These are phyloP conservation scores for Proliferodiscus dingleyae DNA, from an alignment of 2,329 filamentous ascomycete genomes.

Conservation along the genomic window DNA sequence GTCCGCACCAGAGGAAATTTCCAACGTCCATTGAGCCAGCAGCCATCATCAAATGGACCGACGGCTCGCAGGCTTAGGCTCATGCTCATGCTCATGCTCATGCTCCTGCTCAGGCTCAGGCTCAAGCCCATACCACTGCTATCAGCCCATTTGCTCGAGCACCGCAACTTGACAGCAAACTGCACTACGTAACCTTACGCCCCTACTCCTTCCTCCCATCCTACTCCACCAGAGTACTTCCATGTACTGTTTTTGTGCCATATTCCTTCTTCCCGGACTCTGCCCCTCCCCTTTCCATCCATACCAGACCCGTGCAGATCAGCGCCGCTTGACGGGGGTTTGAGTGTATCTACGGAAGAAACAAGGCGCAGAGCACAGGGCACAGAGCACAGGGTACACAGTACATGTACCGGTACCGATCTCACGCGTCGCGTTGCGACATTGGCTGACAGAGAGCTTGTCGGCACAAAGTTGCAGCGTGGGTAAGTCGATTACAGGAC, in stretches of 20 bases:
- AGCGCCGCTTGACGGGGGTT: too few species aligned
- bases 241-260: too few species aligned
- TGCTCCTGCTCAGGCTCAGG: too few species aligned
- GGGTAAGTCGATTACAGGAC: slow-evolving; percentile 1
- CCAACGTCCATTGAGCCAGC: slow-evolving; percentile 4
- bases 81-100: too few species aligned
- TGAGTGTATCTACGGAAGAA: too few species aligned
- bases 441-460: not conserved
- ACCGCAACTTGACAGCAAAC: not conserved
- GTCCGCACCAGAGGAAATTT: slow-evolving; percentile 1
- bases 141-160: too few species aligned
- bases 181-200: not conserved
- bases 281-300: not conserved
- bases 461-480: not conserved
- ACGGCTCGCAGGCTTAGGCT: slow-evolving; percentile 4
- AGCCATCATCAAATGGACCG: not conserved
- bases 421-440: not conserved
- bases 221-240: not conserved
- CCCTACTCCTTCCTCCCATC: not conserved
- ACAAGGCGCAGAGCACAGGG: too few species aligned
- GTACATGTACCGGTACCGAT: slow-evolving; percentile 11
- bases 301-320: not conserved
- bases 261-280: too few species aligned
- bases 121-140: too few species aligned
- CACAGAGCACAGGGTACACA: slow-evolving; percentile 14